Conservation (phyloP, 192 early-diverging fungal species). For the Mortierella antarctica region DNA sequence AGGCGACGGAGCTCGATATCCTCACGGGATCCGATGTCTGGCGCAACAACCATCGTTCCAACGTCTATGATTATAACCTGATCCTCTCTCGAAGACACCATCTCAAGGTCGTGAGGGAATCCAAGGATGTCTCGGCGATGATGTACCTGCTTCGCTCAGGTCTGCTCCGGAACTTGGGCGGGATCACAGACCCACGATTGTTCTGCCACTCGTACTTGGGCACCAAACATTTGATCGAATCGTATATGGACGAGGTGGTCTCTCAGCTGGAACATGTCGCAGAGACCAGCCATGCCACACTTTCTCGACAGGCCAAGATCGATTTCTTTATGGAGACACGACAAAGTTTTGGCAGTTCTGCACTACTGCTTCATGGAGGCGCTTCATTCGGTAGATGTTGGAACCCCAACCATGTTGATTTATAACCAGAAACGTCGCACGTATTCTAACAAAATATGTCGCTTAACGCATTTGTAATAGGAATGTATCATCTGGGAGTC, state of each 20-base stretch:
- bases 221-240: constrained; percentile 81
- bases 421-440: neutral
- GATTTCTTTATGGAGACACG: constrained; percentile 80
- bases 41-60: constrained; percentile 64
- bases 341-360: constrained; percentile 81
- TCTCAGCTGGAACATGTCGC: constrained; percentile 67
- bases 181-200: constrained; percentile 71
- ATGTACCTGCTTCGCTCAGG: constrained; percentile 72
- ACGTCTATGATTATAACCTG: constrained; percentile 72
- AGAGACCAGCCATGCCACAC: constrained; percentile 47
- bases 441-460: neutral
- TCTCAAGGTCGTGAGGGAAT: constrained; percentile 57
- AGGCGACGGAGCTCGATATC: constrained; percentile 63
- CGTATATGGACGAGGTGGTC: constrained; percentile 79
- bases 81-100: constrained; percentile 65
- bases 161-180: constrained; percentile 79
- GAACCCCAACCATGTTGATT: neutral
- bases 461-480: constrained; percentile 35
- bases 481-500: constrained; percentile 81
- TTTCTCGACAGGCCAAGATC: constrained; percentile 64
- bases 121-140: constrained; percentile 65
- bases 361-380: constrained; percentile 78
- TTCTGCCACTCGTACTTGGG: constrained; percentile 69
- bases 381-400: constrained; percentile 79
- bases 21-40: constrained; percentile 64